Percentiles rank a stretch among this genome's conserved stretches.
Conservation (phyloP, 805 yeast species). For the Kuraishia borneana region DNA sequence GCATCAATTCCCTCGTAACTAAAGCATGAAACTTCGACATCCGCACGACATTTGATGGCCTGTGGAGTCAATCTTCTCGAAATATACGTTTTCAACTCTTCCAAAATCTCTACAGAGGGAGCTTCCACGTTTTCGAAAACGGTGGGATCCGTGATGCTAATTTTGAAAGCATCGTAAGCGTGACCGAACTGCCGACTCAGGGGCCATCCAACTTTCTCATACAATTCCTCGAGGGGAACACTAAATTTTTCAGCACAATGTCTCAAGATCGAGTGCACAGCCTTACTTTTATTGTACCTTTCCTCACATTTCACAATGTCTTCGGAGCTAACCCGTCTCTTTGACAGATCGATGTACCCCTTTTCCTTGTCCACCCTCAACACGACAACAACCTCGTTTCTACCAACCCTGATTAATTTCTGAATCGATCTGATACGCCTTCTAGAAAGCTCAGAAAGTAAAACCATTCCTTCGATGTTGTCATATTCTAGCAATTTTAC, state of each 20-base stretch:
- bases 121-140: conserved; percentile 74
- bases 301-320: conserved; percentile 97
- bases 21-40: conserved; percentile 94
- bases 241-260: conserved; percentile 97
- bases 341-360: conserved; percentile 95
- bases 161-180: conserved; percentile 94
- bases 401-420: conserved; percentile 94
- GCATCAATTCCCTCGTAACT: conserved; percentile 97
- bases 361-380: conserved; percentile 97
- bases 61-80: conserved; percentile 94
- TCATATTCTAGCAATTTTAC: conserved; percentile 93
- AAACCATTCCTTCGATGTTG: conserved; percentile 97
- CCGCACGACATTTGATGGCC: conserved; percentile 97
- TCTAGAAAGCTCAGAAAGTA: conserved; percentile 91
- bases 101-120: conserved; percentile 64
- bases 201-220: conserved; percentile 94
- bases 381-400: conserved; percentile 96
- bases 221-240: conserved; percentile 74
- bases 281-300: conserved; percentile 90
- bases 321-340: conserved; percentile 96
- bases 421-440: conserved; percentile 98
- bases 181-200: conserved; percentile 91
- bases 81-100: conserved; percentile 79
- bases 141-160: conserved; percentile 84
- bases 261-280: conserved; percentile 95